A percentile compares a stretch with the other conserved stretches of the same genome.
Conservation (phyloP, 768 basidiomycete species). For the Mycena albidolilacea region DNA sequence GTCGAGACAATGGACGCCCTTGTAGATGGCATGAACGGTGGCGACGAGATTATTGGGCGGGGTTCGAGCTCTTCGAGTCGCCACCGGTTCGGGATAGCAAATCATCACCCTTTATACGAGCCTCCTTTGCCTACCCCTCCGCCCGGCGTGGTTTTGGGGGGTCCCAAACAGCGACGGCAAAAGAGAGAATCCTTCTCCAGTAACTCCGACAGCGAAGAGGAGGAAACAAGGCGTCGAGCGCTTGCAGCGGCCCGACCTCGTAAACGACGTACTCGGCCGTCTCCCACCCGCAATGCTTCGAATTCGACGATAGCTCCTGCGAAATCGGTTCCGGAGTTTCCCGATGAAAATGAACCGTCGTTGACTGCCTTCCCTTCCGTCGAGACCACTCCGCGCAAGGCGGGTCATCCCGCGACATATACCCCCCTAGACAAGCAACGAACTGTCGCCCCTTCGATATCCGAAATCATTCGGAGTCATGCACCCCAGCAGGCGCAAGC, state of each 20-base stretch:
- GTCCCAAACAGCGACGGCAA: constrained; percentile 54
- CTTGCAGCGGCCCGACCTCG: constrained; percentile 52
- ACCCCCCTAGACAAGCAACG: constrained; percentile 55
- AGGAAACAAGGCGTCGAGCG: constrained; percentile 47
- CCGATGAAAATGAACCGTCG: constrained; percentile 11
- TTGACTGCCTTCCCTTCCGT: constrained; percentile 40
- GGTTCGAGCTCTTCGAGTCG: constrained; percentile 61
- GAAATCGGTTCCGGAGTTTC: constrained; percentile 22
- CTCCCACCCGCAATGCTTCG: constrained; percentile 38
- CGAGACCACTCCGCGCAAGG: constrained; percentile 36
- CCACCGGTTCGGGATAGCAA: constrained; percentile 68
- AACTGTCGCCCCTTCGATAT: constrained; percentile 82
- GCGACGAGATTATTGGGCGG: constrained; percentile 65
- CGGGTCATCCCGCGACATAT: constrained; percentile 29
- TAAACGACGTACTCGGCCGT: constrained; percentile 48
- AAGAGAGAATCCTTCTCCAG: constrained; percentile 53
- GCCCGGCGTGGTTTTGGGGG: constrained; percentile 81
- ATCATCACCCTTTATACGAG: constrained; percentile 83
- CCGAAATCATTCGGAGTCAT: constrained; percentile 88
- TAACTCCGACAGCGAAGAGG: constrained; percentile 72
- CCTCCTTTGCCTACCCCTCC: constrained; percentile 90
- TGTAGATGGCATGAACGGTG: constrained; percentile 91
- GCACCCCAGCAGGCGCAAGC: constrained; percentile 73
- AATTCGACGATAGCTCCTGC: constrained; percentile 41
- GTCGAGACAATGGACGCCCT: constrained; percentile 92